Percentiles rank a stretch among this genome's conserved stretches.
Conservation (phyloP, 2,329 filamentous ascomycete genomes). For the Beauveria sp. region DNA sequence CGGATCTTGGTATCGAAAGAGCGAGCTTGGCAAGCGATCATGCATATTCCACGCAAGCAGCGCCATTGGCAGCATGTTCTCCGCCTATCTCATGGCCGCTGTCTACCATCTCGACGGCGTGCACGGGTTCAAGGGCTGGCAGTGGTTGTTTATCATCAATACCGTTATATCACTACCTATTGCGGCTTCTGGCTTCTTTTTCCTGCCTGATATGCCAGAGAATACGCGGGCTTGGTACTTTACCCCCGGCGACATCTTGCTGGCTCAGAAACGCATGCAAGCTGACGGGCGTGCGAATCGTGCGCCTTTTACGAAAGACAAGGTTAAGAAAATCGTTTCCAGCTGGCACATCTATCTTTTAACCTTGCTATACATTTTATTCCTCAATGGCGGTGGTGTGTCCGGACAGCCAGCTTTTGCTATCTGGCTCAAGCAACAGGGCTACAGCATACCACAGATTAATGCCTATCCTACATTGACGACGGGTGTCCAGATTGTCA, state of each 20-base stretch:
- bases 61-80: constrained; percentile 21
- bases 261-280: constrained; percentile 24
- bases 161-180: constrained; percentile 28
- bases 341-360: constrained; percentile 59
- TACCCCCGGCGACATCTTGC: constrained; percentile 18
- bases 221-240: constrained; percentile 22
- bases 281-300: constrained; percentile 38
- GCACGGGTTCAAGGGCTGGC: constrained; percentile 40
- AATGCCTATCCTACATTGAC: constrained; percentile 54
- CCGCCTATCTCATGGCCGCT: constrained; percentile 26
- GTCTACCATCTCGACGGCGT: constrained; percentile 35
- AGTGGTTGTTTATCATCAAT: constrained; percentile 29
- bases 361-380: constrained; percentile 51
- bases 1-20: constrained; percentile 36
- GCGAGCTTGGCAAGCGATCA: constrained; percentile 34
- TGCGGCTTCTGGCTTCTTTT: constrained; percentile 24
- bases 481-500: constrained; percentile 45
- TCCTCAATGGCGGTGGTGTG: constrained; percentile 49
- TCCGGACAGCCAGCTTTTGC: constrained; percentile 47
- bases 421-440: constrained; percentile 37
- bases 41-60: constrained; percentile 32
- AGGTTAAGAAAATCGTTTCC: constrained; percentile 27
- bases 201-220: constrained; percentile 24
- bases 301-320: constrained; percentile 26
- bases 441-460: constrained; percentile 33